Evolutionary conservation across 768 basidiomycete species (phyloP).

Genomic region (Suillus decipiens): DNA sequence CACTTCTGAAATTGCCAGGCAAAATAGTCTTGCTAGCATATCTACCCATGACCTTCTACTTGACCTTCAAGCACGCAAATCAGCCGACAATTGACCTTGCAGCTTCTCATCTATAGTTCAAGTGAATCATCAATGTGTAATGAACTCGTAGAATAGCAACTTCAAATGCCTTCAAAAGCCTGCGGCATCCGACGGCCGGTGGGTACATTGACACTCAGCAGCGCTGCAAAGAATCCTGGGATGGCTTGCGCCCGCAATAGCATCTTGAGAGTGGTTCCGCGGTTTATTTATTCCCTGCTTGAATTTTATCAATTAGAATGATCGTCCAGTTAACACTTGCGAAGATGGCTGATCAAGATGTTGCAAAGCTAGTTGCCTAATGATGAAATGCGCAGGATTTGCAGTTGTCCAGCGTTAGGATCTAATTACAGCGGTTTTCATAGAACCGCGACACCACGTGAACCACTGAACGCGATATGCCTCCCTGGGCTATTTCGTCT

Average conservation of each 20-base stretch:
- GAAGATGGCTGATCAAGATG: not conserved
- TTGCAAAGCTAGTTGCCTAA: not conserved
- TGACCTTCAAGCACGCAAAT: not conserved
- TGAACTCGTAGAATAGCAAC: not conserved
- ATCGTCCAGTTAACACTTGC: not conserved
- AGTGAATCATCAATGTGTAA: not conserved
- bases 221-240: not conserved
- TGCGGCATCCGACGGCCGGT: not conserved
- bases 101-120: not conserved
- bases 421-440: too few relatives aligned
- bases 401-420: not conserved
- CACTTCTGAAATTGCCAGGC: not conserved
- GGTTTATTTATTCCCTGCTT: not conserved
- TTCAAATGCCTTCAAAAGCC: not conserved
- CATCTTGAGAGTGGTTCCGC: not conserved
- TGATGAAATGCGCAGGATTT: not conserved
- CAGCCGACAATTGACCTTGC: not conserved
- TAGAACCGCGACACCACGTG: too few relatives aligned
- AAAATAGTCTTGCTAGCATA: not conserved
- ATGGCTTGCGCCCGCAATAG: not conserved
- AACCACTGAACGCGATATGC: too few relatives aligned
- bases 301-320: not conserved
- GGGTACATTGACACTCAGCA: not conserved
- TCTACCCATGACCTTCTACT: not conserved
- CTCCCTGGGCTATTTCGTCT: too few relatives aligned